A percentile compares a stretch with the other conserved stretches of the same genome.
phyloP scores from a whole-genome alignment of 2,329 filamentous ascomycete species.

The Metarhizium brunneum region DNA sequence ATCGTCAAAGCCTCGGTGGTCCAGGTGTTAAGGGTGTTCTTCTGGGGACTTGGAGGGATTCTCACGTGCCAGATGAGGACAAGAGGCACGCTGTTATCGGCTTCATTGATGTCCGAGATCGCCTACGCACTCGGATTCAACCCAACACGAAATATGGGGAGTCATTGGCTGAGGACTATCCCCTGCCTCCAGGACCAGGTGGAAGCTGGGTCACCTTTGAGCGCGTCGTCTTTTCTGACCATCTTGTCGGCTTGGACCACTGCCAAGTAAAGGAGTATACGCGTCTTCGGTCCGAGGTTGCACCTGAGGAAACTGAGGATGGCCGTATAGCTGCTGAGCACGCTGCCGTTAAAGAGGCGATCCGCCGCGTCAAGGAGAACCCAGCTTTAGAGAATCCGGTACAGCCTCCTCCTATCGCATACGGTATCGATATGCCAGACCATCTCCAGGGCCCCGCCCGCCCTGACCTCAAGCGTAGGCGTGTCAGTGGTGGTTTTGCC shows the following conservation, averaged over 20 bases:
- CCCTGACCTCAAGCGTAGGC: slow-evolving; percentile 39
- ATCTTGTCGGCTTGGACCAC: slow-evolving; percentile 46
- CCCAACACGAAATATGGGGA: slow-evolving; percentile 38
- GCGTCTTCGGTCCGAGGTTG: slow-evolving; percentile 36
- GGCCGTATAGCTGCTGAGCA: slow-evolving; percentile 29
- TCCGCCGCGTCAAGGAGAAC: slow-evolving; percentile 31
- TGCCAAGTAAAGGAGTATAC: slow-evolving; percentile 55
- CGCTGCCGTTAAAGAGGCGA: slow-evolving; percentile 37
- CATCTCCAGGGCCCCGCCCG: slow-evolving; percentile 22
- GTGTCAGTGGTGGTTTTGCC: slow-evolving; percentile 27
- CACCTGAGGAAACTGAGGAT: slow-evolving; percentile 25
- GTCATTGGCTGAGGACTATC: slow-evolving; percentile 33
- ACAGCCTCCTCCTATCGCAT: slow-evolving; percentile 37
- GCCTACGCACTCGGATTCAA: slow-evolving; percentile 51
- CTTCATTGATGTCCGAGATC: slow-evolving; percentile 52
- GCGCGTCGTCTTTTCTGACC: slow-evolving; percentile 47
- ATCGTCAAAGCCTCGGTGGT: slow-evolving; percentile 15
- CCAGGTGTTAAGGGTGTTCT: slow-evolving; percentile 35
- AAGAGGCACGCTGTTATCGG: slow-evolving; percentile 51
- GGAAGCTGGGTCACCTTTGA: slow-evolving; percentile 58
- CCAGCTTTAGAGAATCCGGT: slow-evolving; percentile 33
- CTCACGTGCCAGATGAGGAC: slow-evolving; percentile 34
- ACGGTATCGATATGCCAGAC: slow-evolving; percentile 40
- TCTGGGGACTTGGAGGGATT: slow-evolving; percentile 54
- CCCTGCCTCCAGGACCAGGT: slow-evolving; percentile 47